Evolutionary conservation across 768 basidiomycete species (phyloP).

Genomic region (Lyophyllum atratum): DNA sequence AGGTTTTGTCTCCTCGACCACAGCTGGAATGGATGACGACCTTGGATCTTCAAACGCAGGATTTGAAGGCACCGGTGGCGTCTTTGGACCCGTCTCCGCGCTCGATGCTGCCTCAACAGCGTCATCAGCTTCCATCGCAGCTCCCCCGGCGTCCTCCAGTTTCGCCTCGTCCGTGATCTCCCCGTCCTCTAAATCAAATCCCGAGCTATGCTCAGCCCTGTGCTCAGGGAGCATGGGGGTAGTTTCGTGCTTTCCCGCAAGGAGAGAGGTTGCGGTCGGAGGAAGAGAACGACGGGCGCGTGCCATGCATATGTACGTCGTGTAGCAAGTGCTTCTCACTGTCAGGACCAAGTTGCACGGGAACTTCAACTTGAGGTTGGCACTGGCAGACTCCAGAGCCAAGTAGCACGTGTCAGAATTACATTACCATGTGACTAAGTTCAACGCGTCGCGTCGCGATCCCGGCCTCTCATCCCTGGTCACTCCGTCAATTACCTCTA

Average conservation of each 20-base stretch:
- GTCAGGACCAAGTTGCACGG: not conserved
- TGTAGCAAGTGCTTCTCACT: not conserved
- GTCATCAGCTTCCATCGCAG: not conserved
- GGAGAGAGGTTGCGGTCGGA: not conserved
- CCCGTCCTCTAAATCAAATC: constrained; percentile 20
- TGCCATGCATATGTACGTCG: constrained; percentile 1
- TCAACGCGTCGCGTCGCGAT: no score
- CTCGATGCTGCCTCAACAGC: not conserved
- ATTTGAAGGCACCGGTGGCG: not conserved
- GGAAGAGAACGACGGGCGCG: constrained; percentile 6
- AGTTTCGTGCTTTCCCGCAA: not conserved
- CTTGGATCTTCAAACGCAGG: not conserved
- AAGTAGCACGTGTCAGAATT: no score
- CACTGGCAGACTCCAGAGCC: no score
- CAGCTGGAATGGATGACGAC: not conserved
- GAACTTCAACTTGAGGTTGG: not conserved
- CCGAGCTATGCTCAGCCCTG: not conserved
- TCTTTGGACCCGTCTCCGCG: not conserved
- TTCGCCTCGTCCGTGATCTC: constrained; percentile 19
- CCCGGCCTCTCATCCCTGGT: no score
- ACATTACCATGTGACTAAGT: no score
- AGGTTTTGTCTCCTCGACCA: not conserved
- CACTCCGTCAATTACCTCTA: no score
- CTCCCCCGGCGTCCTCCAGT: not conserved
- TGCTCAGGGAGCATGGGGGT: not conserved